These are phyloP conservation scores for Lasiosphaeria hispida DNA, from an alignment of 495 filamentous ascomycete species.

Conservation along the genomic window DNA sequence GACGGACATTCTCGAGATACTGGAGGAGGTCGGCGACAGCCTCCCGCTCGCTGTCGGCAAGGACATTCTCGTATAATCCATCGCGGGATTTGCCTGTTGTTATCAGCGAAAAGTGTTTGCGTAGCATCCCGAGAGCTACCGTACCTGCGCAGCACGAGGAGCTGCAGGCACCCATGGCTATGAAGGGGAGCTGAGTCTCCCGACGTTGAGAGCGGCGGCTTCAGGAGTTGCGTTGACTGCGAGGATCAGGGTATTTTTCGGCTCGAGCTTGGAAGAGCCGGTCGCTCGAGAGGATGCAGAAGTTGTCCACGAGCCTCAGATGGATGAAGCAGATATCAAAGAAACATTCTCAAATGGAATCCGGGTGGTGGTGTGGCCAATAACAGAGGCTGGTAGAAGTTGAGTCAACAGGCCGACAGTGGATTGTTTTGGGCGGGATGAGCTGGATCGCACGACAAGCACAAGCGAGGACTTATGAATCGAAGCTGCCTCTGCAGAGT, in stretches of 20 bases:
- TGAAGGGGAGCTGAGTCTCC: constrained; percentile 15
- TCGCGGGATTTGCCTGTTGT: constrained; percentile 77
- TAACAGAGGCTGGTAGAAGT: constrained; percentile 14
- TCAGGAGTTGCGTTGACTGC: constrained; percentile 8
- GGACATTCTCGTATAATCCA: constrained; percentile 89
- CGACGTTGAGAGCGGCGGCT: constrained; percentile 11
- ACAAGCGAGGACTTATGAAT: constrained; percentile 11
- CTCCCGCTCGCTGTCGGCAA: constrained; percentile 95
- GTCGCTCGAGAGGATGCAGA: too few relatives aligned
- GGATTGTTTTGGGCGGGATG: constrained; percentile 26
- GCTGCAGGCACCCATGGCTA: constrained; percentile 42
- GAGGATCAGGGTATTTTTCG: constrained; percentile 5
- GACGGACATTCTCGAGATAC: constrained; percentile 88
- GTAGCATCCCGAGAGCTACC: neutral
- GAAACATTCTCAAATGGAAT: constrained; percentile 17
- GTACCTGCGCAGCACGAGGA: constrained; percentile 43
- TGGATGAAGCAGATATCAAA: constrained; percentile 17
- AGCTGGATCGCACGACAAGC: constrained; percentile 15
- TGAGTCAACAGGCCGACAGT: constrained; percentile 9
- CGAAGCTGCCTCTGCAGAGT: constrained; percentile 15
- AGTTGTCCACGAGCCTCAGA: neutral
- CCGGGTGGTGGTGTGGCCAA: constrained; percentile 6
- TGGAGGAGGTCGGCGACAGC: constrained; percentile 93
- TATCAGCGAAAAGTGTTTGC: constrained; percentile 9
- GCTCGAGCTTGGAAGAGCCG: constrained; percentile 18